Base-by-base conservation (phyloP, 1,284 basidiomycete genomes). In the Sphagnurus paluster region DNA sequence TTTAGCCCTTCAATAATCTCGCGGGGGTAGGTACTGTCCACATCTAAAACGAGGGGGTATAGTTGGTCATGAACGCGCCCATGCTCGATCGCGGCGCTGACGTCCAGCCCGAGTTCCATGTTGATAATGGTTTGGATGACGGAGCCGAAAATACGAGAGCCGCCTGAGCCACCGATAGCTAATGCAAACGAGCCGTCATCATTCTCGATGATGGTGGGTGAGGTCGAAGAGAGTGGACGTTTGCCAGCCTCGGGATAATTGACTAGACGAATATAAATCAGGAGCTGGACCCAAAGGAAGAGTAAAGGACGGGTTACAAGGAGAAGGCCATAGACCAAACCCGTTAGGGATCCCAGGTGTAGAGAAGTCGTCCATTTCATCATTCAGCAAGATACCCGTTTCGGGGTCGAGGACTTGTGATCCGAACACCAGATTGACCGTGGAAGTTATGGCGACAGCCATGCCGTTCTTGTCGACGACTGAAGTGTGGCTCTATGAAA, bases 341-440 rank as follows among this genome's bases (percentile, higher is more conserved):
- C 75, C 80, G 56, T 97, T 94, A 5, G 90, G 78, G 14, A 68
- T 65, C 3, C 89, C 92, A 0, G 92, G 93, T 1, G 76, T 85
- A 6, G 90, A 87, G 63, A 95, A 95, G 65, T 97, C 93, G 56
- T 93, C 90, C 86, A 90, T 89, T 77, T 96, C 91, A 60, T 98
- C 84, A 60, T 98, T 97, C 36, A 98, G 67, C 43, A 98, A 80
- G 21, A 98, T 76, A 0, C 94, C 95, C 0, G 92, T 95, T 30
- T 82, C 76, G 0, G 87, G 78, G 64, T 94, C 92, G 60, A 95
- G 76, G 10, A 96, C 87, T 46, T 75, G 75, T 3, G 87, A 91
- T n/a, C 93, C 93, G 67, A 96, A 97, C 24, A 94, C 61, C 38
- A 84, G 56, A 65, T 98, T 98, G 40, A 98, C 84, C 0, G 94